phyloP scores from a whole-genome alignment of 2,329 filamentous ascomycete genomes.

The Phialemonium atrogriseum region DNA sequence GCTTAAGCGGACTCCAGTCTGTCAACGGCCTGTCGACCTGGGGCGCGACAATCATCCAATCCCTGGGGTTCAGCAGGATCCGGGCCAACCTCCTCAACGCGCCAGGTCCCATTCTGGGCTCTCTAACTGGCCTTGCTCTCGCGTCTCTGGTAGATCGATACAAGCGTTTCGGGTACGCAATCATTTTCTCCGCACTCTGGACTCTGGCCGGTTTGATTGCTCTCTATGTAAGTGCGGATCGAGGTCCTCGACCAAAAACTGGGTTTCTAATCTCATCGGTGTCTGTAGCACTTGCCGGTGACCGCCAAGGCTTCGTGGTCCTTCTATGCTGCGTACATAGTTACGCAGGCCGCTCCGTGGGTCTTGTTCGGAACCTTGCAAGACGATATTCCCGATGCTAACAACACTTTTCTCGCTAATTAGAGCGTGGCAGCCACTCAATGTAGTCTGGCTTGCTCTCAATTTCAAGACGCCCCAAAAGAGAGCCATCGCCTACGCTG shows the following conservation, averaged over 20 bases:
- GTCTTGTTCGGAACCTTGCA: too few species aligned
- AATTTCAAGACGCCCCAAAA: slow-evolving; percentile 13
- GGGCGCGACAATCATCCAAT: slow-evolving; percentile 13
- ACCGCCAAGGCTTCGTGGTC: slow-evolving; percentile 13
- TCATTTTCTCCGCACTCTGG: slow-evolving; percentile 12
- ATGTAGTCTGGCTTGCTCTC: slow-evolving; percentile 13
- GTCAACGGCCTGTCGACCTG: slow-evolving; percentile 11
- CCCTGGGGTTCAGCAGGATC: slow-evolving; percentile 13
- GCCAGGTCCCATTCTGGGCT: slow-evolving; percentile 10
- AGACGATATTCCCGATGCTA: too few species aligned
- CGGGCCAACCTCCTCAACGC: slow-evolving; percentile 13
- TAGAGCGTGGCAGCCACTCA: slow-evolving; percentile 12
- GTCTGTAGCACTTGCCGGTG: slow-evolving; percentile 8
- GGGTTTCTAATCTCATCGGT: too few species aligned
- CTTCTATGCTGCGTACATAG: slow-evolving; percentile 13
- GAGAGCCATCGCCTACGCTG: slow-evolving; percentile 13
- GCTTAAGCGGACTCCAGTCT: slow-evolving; percentile 13
- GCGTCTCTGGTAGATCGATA: slow-evolving; percentile 11
- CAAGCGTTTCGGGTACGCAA: slow-evolving; percentile 13
- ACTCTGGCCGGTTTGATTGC: slow-evolving; percentile 14
- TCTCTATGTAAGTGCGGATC: slow-evolving; percentile 10
- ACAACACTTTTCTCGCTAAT: not conserved
- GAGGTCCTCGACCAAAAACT: too few species aligned
- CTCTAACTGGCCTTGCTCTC: slow-evolving; percentile 9
- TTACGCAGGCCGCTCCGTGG: slow-evolving; percentile 11